Percentiles rank a stretch among this genome's conserved stretches.
phyloP scores from a whole-genome alignment of 2,329 filamentous ascomycete species.

The Xylariaceae sp. region DNA sequence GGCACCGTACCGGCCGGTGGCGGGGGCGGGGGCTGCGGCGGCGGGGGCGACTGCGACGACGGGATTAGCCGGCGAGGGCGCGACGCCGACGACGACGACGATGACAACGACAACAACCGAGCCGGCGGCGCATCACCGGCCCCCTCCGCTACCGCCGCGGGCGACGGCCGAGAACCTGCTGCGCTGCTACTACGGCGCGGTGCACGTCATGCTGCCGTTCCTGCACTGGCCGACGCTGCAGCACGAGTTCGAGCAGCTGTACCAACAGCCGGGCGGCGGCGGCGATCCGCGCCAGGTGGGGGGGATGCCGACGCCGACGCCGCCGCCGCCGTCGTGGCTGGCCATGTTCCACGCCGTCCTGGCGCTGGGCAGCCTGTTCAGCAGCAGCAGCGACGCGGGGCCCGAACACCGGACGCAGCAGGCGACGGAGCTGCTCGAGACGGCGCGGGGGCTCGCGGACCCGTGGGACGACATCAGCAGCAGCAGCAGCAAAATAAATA shows the following conservation, averaged over 20 bases:
- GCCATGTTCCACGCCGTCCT: slow-evolving; percentile 77
- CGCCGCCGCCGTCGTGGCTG: slow-evolving; percentile 65
- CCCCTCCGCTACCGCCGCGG: slow-evolving; percentile 63
- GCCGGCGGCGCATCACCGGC: too few relatives aligned
- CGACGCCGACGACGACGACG: too few relatives aligned
- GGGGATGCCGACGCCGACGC: too few relatives aligned
- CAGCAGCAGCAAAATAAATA: too few relatives aligned
- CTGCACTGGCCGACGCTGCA: slow-evolving; percentile 83
- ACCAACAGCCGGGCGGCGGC: slow-evolving; percentile 37
- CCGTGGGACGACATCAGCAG: too few relatives aligned
- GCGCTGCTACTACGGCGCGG: slow-evolving; percentile 64
- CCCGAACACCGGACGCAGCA: slow-evolving; percentile 41
- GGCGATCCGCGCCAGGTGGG: slow-evolving; percentile 52
- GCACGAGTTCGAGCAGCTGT: slow-evolving; percentile 67
- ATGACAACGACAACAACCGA: too few relatives aligned
- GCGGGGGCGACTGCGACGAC: too few relatives aligned
- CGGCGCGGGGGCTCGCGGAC: slow-evolving; percentile 62
- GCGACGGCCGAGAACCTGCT: slow-evolving; percentile 64
- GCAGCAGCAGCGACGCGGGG: slow-evolving; percentile 42
- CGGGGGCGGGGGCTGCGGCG: slow-evolving; percentile 37
- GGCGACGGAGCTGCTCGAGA: slow-evolving; percentile 61
- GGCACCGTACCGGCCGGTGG: slow-evolving; percentile 53
- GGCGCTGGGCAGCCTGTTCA: slow-evolving; percentile 74
- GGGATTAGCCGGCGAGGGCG: too few relatives aligned
- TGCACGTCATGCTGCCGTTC: slow-evolving; percentile 77